phyloP scores from a whole-genome alignment of 164 flowering plant genomes.

The Tetracentron sinense region DNA sequence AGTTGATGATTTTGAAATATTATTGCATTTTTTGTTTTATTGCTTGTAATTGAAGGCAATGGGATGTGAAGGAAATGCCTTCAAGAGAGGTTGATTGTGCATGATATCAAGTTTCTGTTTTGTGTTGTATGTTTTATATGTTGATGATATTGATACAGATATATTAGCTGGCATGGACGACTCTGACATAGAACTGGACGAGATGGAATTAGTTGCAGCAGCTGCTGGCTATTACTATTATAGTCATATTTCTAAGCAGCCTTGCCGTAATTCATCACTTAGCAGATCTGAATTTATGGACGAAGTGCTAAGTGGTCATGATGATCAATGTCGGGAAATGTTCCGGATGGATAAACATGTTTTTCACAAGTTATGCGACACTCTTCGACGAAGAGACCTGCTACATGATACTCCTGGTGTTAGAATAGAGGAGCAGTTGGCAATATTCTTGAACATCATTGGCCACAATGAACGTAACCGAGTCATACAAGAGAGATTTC shows the following conservation, averaged over 20 bases:
- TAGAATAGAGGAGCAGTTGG: constrained; percentile 70
- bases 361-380: constrained; percentile 46
- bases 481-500: constrained; percentile 70
- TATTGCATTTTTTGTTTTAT: constrained; percentile 1
- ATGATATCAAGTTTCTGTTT: constrained; percentile 1
- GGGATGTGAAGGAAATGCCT: neutral
- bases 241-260: constrained; percentile 31
- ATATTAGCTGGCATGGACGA: constrained; percentile 45
- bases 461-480: constrained; percentile 78
- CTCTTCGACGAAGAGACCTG: constrained; percentile 52
- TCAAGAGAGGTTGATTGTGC: no score
- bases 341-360: constrained; percentile 74
- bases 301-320: constrained; percentile 45
- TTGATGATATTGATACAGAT: constrained; percentile 29
- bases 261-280: constrained; percentile 31
- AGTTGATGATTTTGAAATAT: neutral
- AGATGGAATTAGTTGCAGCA: constrained; percentile 76
- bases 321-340: constrained; percentile 51
- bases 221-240: constrained; percentile 67
- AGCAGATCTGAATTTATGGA: constrained; percentile 42
- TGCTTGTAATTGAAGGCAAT: neutral
- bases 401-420: constrained; percentile 68
- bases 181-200: constrained; percentile 60
- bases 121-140: constrained; percentile 11
- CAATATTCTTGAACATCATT: constrained; percentile 61